A percentile compares a stretch with the other conserved stretches of the same genome.
Conservation (phyloP, 176 grass and related monocot genomes). For the Elaeis guineensis region DNA sequence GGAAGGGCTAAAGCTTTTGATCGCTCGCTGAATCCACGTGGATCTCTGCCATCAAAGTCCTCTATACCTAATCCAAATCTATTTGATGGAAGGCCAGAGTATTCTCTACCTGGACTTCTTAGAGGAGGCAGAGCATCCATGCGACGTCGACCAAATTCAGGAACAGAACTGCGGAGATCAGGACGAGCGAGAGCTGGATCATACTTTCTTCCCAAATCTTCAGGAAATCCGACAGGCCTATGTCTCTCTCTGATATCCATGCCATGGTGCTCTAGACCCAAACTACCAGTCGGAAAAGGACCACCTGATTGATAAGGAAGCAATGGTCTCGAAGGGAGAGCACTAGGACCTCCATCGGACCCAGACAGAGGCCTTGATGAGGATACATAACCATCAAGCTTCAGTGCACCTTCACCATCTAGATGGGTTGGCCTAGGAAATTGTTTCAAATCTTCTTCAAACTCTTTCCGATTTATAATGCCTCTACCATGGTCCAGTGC, state of each 20-base stretch:
- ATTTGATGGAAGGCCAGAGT: conserved; percentile 14
- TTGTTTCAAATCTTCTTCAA: conserved; percentile 49
- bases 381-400: conserved; percentile 8
- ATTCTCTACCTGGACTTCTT: conserved; percentile 47
- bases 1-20: conserved; percentile 18
- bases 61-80: conserved; percentile 19
- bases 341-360: conserved; percentile 27
- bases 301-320: conserved; percentile 32
- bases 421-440: conserved; percentile 33
- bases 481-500: conserved; percentile 40
- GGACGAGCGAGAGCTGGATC: conserved; percentile 16
- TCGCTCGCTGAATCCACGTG: conserved; percentile 20
- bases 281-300: conserved; percentile 21
- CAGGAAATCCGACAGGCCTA: conserved; percentile 23
- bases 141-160: conserved; percentile 39
- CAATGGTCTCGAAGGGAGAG: conserved; percentile 32
- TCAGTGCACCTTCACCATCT: conserved; percentile 35
- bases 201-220: conserved; percentile 44
- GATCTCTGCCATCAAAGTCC: conserved; percentile 10
- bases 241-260: conserved; percentile 18
- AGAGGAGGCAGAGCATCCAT: conserved; percentile 45
- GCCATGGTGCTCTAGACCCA: conserved; percentile 8
- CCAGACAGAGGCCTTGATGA: conserved; percentile 19
- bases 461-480: conserved; percentile 27
- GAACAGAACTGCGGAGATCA: conserved; percentile 36